Percentiles rank a stretch among this genome's conserved stretches.
Evolutionary conservation across 1,284 basidiomycete species (phyloP).

Genomic region (Leccinum solheimii): DNA sequence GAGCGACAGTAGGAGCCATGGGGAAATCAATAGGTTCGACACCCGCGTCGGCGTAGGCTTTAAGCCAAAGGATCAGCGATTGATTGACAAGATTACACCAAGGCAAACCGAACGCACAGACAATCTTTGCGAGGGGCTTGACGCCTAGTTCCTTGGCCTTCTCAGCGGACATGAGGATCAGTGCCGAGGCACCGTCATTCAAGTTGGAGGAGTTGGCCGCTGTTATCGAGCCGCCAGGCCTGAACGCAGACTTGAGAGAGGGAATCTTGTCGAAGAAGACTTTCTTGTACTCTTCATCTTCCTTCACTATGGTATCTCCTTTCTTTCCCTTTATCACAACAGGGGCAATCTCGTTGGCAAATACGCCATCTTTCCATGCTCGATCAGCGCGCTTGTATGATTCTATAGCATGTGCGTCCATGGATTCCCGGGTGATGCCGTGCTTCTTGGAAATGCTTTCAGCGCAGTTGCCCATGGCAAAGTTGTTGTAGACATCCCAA

Average conservation of each 20-base stretch:
- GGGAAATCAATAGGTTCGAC: constrained; percentile 98
- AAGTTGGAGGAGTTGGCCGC: constrained; percentile 95
- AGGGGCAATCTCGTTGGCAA: constrained; percentile 88
- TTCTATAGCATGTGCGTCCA: constrained; percentile 90
- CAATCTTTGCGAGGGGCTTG: constrained; percentile 87
- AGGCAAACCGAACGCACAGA: constrained; percentile 59
- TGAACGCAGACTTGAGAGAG: constrained; percentile 85
- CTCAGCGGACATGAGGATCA: constrained; percentile 90
- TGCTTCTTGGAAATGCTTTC: constrained; percentile 87
- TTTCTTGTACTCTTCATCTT: constrained; percentile 99
- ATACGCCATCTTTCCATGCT: constrained; percentile 87
- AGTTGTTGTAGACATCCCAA: constrained; percentile 94
- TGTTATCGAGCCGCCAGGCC: constrained; percentile 87
- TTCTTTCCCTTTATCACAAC: constrained; percentile 95
- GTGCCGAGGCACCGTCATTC: constrained; percentile 96
- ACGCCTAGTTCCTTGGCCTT: constrained; percentile 87
- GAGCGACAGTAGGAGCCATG: constrained; percentile 87
- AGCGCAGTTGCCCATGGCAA: constrained; percentile 95
- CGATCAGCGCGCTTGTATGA: constrained; percentile 92
- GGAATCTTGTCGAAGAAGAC: constrained; percentile 93
- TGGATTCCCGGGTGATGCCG: constrained; percentile 80
- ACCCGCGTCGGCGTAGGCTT: constrained; percentile 96
- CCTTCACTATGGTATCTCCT: constrained; percentile 84
- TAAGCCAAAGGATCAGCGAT: constrained; percentile 17
- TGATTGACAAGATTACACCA: constrained; percentile 2